phyloP scores from a whole-genome alignment of 2,329 filamentous ascomycete genomes.

The Gaeumannomyces sp. region DNA sequence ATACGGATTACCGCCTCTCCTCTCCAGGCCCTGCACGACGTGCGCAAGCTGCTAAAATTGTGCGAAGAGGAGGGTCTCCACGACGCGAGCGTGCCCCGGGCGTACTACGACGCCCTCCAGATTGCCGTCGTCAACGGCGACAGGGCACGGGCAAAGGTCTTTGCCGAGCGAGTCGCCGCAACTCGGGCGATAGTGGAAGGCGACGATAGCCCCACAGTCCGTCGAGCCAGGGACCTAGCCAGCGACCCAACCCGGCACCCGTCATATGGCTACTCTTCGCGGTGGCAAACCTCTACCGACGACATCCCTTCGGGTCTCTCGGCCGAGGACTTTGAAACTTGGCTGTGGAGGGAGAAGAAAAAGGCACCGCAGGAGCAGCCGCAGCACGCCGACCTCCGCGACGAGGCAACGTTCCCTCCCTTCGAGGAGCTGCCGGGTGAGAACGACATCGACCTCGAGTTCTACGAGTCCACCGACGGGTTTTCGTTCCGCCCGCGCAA shows the following conservation, averaged over 20 bases:
- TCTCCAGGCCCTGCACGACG: constrained; percentile 2
- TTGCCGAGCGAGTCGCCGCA: not conserved
- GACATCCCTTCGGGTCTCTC: not conserved
- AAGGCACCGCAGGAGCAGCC: not conserved
- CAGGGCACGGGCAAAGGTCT: constrained; percentile 1
- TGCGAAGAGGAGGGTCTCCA: not conserved
- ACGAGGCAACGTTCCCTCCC: not conserved
- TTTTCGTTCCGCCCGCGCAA: not conserved
- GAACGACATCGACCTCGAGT: not conserved
- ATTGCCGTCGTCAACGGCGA: constrained; percentile 1
- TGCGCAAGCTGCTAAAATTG: not conserved
- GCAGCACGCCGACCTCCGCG: not conserved
- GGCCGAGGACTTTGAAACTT: constrained; percentile 1
- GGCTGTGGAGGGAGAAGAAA: not conserved
- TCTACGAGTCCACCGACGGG: not conserved
- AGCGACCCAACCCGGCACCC: not conserved
- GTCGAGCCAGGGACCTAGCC: not conserved
- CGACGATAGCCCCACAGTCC: not conserved
- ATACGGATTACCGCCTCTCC: not conserved
- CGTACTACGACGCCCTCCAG: constrained; percentile 1
- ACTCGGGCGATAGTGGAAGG: constrained; percentile 2
- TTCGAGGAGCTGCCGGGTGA: not conserved
- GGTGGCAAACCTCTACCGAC: not conserved
- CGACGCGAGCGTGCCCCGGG: not conserved
- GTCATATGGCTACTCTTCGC: not conserved